Base-by-base conservation (phyloP, 176 grass and related monocot genomes). In the Phoenix roebelenii region DNA sequence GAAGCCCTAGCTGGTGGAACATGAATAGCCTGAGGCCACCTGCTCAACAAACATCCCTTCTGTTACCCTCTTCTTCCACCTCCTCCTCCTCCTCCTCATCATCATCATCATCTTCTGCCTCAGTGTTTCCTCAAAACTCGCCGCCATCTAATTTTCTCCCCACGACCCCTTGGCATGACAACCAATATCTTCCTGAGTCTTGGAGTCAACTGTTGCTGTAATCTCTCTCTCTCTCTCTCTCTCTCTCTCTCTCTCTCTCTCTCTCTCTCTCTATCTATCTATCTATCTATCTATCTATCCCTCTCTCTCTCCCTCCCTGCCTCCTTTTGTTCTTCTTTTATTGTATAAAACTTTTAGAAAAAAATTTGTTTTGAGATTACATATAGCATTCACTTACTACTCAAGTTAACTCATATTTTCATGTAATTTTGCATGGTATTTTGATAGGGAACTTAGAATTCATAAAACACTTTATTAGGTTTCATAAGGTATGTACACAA, bases 131-230 rank as follows among this genome's bases (percentile, higher is more conserved):
- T 70, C 76, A 58, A 25, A 26, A 22, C 30, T 80, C 49, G 52
- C 30, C 62, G 60, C 84, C 65, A 39, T 39, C 35, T 39, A 39
- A 39, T 39, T 23, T 30, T 44, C 67, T 51, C 26, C 68, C 6
- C 61, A 23, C 52, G 65, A 7, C 15, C 23, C 25, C 69, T 48
- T 79, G 23, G 53, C 89, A 50, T 14, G 81, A 80, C 25, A 64
- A 29, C 71, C 75, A 59, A 63, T 78, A 61, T 2, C 57, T 89
- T 54, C 66, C 82, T 16, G 90, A 89, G 56, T 86, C 90, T 61
- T 89, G 80, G 79, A 89, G 85, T 63, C 90, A 95, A 63, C 82
- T 95, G 18, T 63, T 95, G 23, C 62, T 89, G 90, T 89, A 80
- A 82, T 59, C 35, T 39, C 35, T 39, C 35, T 39, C 32, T 10